These are phyloP conservation scores for Mycosphaerella sp. DNA, from an alignment of 2,329 filamentous ascomycete species.

Conservation along the genomic window DNA sequence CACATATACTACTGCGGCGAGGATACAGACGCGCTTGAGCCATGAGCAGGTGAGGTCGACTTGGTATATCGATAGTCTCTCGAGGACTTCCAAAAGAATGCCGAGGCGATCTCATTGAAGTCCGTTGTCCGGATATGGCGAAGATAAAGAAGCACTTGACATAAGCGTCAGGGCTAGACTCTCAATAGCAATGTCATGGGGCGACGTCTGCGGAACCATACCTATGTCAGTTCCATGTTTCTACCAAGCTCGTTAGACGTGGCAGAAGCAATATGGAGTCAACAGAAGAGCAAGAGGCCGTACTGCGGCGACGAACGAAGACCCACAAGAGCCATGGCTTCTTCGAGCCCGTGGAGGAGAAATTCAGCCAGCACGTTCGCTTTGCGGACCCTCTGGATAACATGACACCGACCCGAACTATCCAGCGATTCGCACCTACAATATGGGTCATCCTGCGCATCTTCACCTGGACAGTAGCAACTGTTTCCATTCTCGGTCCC, in stretches of 20 bases:
- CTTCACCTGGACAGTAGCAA: background rate
- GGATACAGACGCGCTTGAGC: too few species aligned
- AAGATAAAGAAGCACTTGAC: constrained; percentile 2
- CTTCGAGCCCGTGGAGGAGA: constrained; percentile 7
- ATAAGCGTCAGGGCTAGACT: background rate
- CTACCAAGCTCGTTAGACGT: background rate
- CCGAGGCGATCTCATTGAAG: background rate
- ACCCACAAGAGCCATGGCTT: constrained; percentile 8
- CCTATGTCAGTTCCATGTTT: background rate
- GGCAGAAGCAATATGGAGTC: background rate
- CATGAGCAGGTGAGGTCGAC: background rate
- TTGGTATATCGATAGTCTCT: background rate
- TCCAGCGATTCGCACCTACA: background rate
- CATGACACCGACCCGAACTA: background rate
- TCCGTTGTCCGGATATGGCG: constrained; percentile 2
- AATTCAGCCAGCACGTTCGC: background rate
- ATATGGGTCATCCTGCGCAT: background rate
- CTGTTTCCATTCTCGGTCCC: constrained; percentile 4
- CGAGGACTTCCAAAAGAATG: background rate
- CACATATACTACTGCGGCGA: too few species aligned
- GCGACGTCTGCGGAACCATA: background rate
- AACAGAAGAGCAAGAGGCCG: background rate
- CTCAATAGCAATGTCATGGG: background rate
- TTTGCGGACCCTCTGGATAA: constrained; percentile 3
- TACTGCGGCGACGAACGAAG: background rate